These are phyloP conservation scores for Phytophthora sojae DNA, from an alignment of 352 stramenopile species.

Conservation along the genomic window DNA sequence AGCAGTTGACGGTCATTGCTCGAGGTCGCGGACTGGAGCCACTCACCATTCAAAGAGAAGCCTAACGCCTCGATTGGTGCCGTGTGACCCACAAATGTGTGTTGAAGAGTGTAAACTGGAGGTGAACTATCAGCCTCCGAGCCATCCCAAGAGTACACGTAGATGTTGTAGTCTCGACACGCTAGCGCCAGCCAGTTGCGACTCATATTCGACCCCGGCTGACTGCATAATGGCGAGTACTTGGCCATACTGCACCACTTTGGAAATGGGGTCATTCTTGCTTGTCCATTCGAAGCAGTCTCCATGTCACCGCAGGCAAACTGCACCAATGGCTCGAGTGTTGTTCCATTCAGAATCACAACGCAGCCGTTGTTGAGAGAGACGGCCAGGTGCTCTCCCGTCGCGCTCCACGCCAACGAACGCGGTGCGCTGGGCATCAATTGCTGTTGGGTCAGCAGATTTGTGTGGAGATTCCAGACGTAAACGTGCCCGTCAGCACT, in stretches of 20 bases:
- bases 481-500: constrained; percentile 43
- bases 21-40: constrained; percentile 72
- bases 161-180: constrained; percentile 80
- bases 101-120: constrained; percentile 46
- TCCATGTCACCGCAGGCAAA: constrained; percentile 32
- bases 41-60: constrained; percentile 64
- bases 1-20: constrained; percentile 68
- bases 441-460: constrained; percentile 34
- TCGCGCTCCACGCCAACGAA: constrained; percentile 54
- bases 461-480: constrained; percentile 54
- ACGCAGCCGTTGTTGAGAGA: constrained; percentile 53
- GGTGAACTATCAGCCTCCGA: constrained; percentile 14
- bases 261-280: constrained; percentile 15
- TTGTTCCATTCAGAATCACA: constrained; percentile 45
- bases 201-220: constrained; percentile 6
- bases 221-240: constrained; percentile 45
- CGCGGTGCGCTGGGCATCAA: constrained; percentile 24
- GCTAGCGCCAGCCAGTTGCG: constrained; percentile 49
- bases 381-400: constrained; percentile 46
- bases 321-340: constrained; percentile 24
- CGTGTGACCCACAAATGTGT: constrained; percentile 75
- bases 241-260: constrained; percentile 66
- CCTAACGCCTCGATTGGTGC: constrained; percentile 70
- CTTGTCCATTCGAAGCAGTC: constrained; percentile 9
- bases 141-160: constrained; percentile 64